A percentile compares a stretch with the other conserved stretches of the same genome.
Evolutionary conservation across 192 early-diverging fungal genomes (phyloP).

Genomic region (Kickxella alabastrina): DNA sequence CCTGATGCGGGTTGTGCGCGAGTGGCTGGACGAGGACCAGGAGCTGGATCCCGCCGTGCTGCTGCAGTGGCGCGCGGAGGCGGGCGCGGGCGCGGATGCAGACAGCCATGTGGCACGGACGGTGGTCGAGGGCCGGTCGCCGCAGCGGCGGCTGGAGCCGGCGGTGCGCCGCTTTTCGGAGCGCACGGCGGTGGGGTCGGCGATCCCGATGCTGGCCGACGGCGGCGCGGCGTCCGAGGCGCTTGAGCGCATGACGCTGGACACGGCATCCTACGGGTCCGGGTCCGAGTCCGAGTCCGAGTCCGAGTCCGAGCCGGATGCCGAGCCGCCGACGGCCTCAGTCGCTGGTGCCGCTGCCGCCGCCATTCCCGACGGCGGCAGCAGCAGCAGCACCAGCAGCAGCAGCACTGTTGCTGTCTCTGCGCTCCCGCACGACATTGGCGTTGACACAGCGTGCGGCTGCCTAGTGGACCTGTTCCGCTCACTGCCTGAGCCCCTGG

Average conservation of each 20-base stretch:
- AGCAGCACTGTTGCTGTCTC: too few species aligned
- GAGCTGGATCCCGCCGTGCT: constrained; percentile 12
- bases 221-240: too few species aligned
- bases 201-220: too few species aligned
- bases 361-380: not conserved
- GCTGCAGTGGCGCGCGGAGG: constrained; percentile 22
- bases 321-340: too few species aligned
- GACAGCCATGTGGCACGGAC: constrained; percentile 23
- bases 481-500: constrained; percentile 68
- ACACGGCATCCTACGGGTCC: too few species aligned
- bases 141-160: too few species aligned
- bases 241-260: too few species aligned
- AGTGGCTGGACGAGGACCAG: constrained; percentile 75
- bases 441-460: constrained; percentile 68
- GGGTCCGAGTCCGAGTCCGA: too few species aligned
- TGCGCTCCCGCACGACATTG: constrained; percentile 48
- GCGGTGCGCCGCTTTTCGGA: too few species aligned
- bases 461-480: constrained; percentile 66
- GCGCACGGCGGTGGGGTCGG: too few species aligned
- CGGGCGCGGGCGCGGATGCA: constrained; percentile 21
- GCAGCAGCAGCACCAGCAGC: not conserved
- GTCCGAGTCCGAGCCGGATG: too few species aligned
- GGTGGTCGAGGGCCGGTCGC: constrained; percentile 15
- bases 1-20: constrained; percentile 62
- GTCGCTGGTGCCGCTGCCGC: too few species aligned